phyloP scores from a whole-genome alignment of 441 rosid genomes.

The Francoa sonchifolia region DNA sequence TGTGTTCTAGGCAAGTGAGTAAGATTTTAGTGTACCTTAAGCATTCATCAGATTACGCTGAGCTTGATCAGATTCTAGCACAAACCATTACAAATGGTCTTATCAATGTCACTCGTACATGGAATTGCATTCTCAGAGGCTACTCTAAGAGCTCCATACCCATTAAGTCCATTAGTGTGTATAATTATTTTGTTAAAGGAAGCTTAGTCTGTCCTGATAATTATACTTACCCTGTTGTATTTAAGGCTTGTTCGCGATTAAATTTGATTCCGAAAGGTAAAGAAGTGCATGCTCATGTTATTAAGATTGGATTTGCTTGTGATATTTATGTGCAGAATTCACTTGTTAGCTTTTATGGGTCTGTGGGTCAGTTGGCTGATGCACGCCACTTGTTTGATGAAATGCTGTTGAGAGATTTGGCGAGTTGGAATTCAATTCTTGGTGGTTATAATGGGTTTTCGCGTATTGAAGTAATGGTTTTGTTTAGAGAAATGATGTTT shows the following conservation, averaged over 20 bases:
- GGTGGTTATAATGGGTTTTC: constrained; percentile 4
- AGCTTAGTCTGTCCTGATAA: constrained; percentile 9
- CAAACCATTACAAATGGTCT: constrained; percentile 14
- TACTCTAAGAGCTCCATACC: constrained; percentile 15
- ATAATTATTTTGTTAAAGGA: constrained; percentile 7
- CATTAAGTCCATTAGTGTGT: constrained; percentile 14
- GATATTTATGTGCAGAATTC: constrained; percentile 16
- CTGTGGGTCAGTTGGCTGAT: neutral
- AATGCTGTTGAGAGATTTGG: constrained; percentile 15
- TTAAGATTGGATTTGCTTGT: constrained; percentile 6
- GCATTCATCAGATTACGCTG: no score
- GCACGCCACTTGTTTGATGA: constrained; percentile 11
- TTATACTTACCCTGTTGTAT: constrained; percentile 15
- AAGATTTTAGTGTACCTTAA: no score
- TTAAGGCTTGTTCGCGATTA: constrained; percentile 16
- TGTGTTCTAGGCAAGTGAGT: no score
- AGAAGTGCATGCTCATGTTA: constrained; percentile 15
- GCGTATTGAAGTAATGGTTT: constrained; percentile 5
- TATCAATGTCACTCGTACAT: constrained; percentile 9
- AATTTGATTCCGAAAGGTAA: constrained; percentile 5
- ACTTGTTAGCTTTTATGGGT: constrained; percentile 11
- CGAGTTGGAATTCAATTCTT: constrained; percentile 19
- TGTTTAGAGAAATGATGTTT: constrained; percentile 11
- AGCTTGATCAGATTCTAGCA: constrained; percentile 14
- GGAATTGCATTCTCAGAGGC: constrained; percentile 19